Base-by-base conservation (phyloP, 2,329 filamentous ascomycete genomes). In the Trichoderma sp. region DNA sequence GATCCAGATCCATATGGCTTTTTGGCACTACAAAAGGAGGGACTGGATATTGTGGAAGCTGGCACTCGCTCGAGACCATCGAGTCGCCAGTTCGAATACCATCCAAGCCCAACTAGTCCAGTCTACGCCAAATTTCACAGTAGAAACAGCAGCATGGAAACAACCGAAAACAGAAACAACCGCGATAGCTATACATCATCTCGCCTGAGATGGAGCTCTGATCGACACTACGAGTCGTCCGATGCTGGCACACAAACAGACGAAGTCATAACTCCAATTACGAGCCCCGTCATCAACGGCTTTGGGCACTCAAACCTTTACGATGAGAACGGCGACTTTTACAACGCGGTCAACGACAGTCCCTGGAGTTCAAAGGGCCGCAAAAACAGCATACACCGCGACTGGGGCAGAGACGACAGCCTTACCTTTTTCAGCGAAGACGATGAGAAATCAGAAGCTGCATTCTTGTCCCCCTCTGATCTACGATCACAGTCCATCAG, bases 1-100 rank as follows among this genome's bases (percentile, higher is more conserved):
- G 81, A 83, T 47, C 80, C 81, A 0, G 81, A 83, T 72, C 81
- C 81, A 0, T 83, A 78, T 53, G 81, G 81, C 1, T 81, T 82
- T 2, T 70, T 76, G 1, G 81, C 81, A 0, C 74, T 83, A 6
- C 78, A 82, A 68, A 79, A 76, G 47, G 76, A 82, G 64, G 81
- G 81, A 0, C 71, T 83, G 2, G 79, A 79, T 6, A 79, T 83
- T 9, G 77, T 78, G 6, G 81, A 83, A 12, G 81, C 81, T 1
- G 79, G 76, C 2, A 82, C 80, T 1, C 78, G 74, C 4, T 78
- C 78, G 2, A 76, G 80, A 3, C 79, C 80, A 3, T 74, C 78
- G 2, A 82, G 80, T n/a, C 73, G 79, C 64, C 75, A 78, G 17
- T 82, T 83, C 4, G 79, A 81, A 50, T 83, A 80, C 36, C 75